These are phyloP conservation scores for Fusarium sterilihyphosum DNA, from an alignment of 2,329 filamentous ascomycete species.

Conservation along the genomic window DNA sequence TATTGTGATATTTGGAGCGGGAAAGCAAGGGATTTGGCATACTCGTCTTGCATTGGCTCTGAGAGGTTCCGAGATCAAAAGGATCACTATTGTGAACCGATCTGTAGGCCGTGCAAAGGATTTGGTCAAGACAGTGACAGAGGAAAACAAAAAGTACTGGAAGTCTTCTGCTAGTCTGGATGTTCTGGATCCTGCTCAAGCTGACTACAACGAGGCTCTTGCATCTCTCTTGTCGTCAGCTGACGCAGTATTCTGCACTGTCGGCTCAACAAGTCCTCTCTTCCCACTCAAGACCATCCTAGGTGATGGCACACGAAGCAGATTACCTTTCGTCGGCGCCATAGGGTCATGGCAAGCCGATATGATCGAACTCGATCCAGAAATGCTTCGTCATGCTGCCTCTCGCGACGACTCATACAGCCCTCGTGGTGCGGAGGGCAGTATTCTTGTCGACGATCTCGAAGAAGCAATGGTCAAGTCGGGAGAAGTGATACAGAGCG, in stretches of 20 bases:
- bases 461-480: slow-evolving; percentile 71
- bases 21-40: slow-evolving; percentile 78
- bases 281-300: slow-evolving; percentile 17
- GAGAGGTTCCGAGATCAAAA: slow-evolving; percentile 37
- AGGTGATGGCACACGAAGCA: not conserved
- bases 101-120: slow-evolving; percentile 12
- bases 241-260: slow-evolving; percentile 34
- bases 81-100: slow-evolving; percentile 47
- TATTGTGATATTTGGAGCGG: slow-evolving; percentile 74
- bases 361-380: slow-evolving; percentile 75
- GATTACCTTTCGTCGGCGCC: slow-evolving; percentile 54
- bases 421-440: not conserved
- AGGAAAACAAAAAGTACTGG: slow-evolving; percentile 32
- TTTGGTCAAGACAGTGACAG: slow-evolving; percentile 2
- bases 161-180: slow-evolving; percentile 10
- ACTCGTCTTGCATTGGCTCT: slow-evolving; percentile 71
- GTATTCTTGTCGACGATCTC: slow-evolving; percentile 63
- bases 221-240: not conserved
- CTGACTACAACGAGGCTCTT: slow-evolving; percentile 7
- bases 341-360: slow-evolving; percentile 67
- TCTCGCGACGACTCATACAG: slow-evolving; percentile 2
- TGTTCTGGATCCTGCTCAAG: slow-evolving; percentile 6
- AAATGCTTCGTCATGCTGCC: slow-evolving; percentile 56
- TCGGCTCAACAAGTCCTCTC: slow-evolving; percentile 25
- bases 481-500: slow-evolving; percentile 73